Conservation (phyloP, 2,329 filamentous ascomycete species). For the Ceratocystis eucalypticola region DNA sequence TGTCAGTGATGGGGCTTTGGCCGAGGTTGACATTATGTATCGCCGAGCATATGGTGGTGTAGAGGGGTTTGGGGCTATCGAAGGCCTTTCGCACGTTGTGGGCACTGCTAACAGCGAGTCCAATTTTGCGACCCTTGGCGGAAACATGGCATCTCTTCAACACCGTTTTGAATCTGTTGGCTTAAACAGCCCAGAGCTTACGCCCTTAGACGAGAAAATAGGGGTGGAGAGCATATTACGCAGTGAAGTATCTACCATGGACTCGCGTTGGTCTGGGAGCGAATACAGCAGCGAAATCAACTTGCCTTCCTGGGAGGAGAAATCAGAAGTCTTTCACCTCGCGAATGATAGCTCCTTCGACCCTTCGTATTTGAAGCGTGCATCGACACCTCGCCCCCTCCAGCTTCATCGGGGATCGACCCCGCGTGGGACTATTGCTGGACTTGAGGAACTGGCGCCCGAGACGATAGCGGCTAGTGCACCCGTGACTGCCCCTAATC, state of each 20-base stretch:
- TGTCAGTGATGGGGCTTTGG: constrained; percentile 36
- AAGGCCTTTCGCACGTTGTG: constrained; percentile 24
- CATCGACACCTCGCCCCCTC: constrained; percentile 13
- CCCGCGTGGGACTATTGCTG: background rate
- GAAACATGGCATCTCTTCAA: constrained; percentile 2
- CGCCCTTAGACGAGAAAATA: background rate
- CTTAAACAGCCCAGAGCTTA: background rate
- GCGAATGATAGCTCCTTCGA: background rate
- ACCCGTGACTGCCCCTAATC: background rate
- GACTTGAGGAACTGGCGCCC: background rate
- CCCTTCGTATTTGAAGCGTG: constrained; percentile 13
- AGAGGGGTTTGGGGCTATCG: constrained; percentile 35
- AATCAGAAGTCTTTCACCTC: constrained; percentile 20
- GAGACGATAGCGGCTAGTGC: background rate
- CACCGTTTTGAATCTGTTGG: background rate
- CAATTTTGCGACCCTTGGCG: background rate
- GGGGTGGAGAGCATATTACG: background rate
- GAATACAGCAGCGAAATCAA: constrained; percentile 15
- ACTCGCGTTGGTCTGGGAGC: constrained; percentile 1
- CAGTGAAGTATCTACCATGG: background rate
- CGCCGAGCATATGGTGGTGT: constrained; percentile 41
- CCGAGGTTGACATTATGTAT: constrained; percentile 44
- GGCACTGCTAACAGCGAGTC: background rate
- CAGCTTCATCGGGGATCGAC: constrained; percentile 4
- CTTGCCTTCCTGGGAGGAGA: constrained; percentile 20